phyloP scores from a whole-genome alignment of 495 filamentous ascomycete species.

The Tuber magnatum region DNA sequence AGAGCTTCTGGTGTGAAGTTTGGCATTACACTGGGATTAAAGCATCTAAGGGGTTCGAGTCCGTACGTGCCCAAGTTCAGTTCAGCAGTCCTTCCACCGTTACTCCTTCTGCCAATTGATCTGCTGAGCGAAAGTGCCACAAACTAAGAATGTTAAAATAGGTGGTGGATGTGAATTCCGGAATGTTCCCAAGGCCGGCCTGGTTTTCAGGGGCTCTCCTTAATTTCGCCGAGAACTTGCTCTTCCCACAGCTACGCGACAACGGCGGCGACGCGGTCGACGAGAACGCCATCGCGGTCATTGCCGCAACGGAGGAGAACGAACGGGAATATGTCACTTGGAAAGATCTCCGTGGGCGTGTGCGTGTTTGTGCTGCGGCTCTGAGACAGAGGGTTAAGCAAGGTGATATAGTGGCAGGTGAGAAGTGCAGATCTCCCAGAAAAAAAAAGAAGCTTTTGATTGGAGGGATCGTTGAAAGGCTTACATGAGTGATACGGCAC shows the following conservation, averaged over 20 bases:
- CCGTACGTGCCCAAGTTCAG: not conserved
- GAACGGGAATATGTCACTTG: constrained; percentile 68
- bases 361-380: constrained; percentile 63
- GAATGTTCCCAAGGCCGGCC: constrained; percentile 75
- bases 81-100: not conserved
- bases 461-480: not conserved
- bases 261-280: constrained; percentile 41
- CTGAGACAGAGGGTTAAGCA: constrained; percentile 59
- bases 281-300: constrained; percentile 56
- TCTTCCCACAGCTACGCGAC: constrained; percentile 56
- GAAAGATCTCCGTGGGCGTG: constrained; percentile 69
- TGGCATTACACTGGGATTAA: constrained; percentile 74
- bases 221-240: constrained; percentile 89
- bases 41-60: constrained; percentile 47
- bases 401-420: constrained; percentile 63
- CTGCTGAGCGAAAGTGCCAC: not conserved
- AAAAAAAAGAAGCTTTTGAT: not conserved
- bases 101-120: constrained; percentile 8
- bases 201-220: constrained; percentile 74
- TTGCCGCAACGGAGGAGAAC: constrained; percentile 72
- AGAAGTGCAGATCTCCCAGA: not conserved
- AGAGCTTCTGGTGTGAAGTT: constrained; percentile 74
- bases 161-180: constrained; percentile 59
- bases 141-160: constrained; percentile 39
- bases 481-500: constrained; percentile 6